A percentile compares a stretch with the other conserved stretches of the same genome.
phyloP scores from a whole-genome alignment of 345 rosid genomes.

The Citropsis articulata region DNA sequence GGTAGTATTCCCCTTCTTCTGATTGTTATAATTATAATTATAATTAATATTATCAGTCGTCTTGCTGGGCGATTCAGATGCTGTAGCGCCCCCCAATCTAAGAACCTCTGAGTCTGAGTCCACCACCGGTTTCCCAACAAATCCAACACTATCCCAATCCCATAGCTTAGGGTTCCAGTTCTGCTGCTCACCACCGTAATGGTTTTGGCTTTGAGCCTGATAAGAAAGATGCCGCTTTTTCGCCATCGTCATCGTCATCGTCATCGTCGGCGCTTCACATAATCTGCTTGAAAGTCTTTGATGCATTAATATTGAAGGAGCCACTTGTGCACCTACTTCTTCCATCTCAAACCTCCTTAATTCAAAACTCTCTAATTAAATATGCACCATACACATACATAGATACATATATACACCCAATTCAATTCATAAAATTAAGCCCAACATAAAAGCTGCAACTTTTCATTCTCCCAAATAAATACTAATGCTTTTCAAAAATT shows the following conservation, averaged over 20 bases:
- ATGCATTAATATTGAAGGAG: slow-evolving; percentile 58
- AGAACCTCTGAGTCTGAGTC: slow-evolving; percentile 31
- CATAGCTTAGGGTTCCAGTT: slow-evolving; percentile 71
- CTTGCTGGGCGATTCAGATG: background rate
- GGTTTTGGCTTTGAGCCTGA: slow-evolving; percentile 18
- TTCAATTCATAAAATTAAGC: background rate
- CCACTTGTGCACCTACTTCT: slow-evolving; percentile 73
- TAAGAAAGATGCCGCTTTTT: slow-evolving; percentile 62
- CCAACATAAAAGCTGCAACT: no score
- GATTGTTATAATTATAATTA: slow-evolving; percentile 7
- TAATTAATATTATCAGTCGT: background rate
- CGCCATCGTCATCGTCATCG: slow-evolving; percentile 38
- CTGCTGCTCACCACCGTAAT: slow-evolving; percentile 33
- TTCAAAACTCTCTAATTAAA: background rate
- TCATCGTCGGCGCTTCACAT: slow-evolving; percentile 43
- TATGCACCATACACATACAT: slow-evolving; percentile 9
- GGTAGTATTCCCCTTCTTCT: slow-evolving; percentile 18
- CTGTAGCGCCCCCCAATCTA: slow-evolving; percentile 22
- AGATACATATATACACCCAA: background rate
- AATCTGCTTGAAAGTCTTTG: slow-evolving; percentile 42
- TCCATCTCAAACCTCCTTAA: slow-evolving; percentile 44
- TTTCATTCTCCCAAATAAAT: background rate
- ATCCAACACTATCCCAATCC: slow-evolving; percentile 78
- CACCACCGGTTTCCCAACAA: slow-evolving; percentile 51
- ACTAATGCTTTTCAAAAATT: background rate